Conservation (phyloP, 2,329 filamentous ascomycete genomes). For the Ceratocystis destructans region DNA sequence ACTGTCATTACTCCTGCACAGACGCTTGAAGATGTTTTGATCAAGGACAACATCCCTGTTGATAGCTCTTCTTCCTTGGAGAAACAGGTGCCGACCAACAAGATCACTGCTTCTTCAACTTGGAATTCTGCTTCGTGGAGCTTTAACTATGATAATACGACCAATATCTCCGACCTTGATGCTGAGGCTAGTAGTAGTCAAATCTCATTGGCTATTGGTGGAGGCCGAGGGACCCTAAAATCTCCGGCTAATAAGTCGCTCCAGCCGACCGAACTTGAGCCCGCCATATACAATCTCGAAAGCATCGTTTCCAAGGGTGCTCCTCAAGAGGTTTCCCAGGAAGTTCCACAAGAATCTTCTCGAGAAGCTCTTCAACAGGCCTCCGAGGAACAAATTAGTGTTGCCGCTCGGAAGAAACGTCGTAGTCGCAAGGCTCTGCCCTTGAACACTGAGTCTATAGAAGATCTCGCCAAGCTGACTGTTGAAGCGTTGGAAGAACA, state of each 20-base stretch:
- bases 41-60: not conserved
- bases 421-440: not conserved
- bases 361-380: not conserved
- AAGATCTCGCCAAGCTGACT: slow-evolving; percentile 11
- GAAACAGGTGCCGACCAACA: not conserved
- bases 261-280: not conserved
- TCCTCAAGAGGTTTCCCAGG: too few relatives aligned
- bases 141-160: not conserved
- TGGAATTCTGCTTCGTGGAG: slow-evolving; percentile 6
- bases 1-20: not conserved
- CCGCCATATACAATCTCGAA: not conserved
- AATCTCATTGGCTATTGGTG: too few relatives aligned
- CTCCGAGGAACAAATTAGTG: not conserved
- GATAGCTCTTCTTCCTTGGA: not conserved
- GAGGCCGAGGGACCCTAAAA: not conserved
- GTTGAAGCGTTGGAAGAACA: slow-evolving; percentile 15
- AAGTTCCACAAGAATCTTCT: too few relatives aligned
- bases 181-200: not conserved
- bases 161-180: not conserved
- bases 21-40: not conserved
- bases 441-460: not conserved
- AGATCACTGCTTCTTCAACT: not conserved
- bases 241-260: not conserved
- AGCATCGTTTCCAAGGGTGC: not conserved
- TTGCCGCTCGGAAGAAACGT: slow-evolving; percentile 11